Evolutionary conservation across 176 grass and related monocot species (phyloP).

Genomic region (Triticum dicoccoides): DNA sequence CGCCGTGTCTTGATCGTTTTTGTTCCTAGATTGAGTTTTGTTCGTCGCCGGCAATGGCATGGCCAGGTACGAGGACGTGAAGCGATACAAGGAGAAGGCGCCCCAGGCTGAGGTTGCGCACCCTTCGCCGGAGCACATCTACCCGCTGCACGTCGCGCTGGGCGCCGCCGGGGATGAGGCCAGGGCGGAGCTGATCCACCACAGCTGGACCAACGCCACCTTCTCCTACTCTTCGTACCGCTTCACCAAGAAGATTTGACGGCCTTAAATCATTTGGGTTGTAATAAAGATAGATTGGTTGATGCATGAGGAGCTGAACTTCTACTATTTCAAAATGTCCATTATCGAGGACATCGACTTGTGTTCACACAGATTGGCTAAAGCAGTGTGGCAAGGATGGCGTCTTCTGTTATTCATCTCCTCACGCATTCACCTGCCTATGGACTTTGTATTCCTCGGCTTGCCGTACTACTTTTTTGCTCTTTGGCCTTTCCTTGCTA

Average conservation of each 20-base stretch:
- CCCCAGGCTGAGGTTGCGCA: slow-evolving; percentile 60
- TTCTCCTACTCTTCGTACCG: slow-evolving; percentile 66
- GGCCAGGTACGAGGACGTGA: slow-evolving; percentile 67
- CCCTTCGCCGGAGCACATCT: slow-evolving; percentile 87
- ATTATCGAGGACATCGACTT: too few relatives aligned
- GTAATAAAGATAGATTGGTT: too few relatives aligned
- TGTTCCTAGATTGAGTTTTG: background rate
- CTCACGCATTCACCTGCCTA: too few relatives aligned
- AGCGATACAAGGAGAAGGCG: slow-evolving; percentile 51
- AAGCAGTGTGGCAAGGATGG: too few relatives aligned
- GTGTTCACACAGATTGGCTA: too few relatives aligned
- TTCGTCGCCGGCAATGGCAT: background rate
- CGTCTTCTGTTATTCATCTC: too few relatives aligned
- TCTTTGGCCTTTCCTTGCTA: too few relatives aligned
- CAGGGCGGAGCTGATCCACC: slow-evolving; percentile 66
- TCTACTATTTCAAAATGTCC: too few relatives aligned
- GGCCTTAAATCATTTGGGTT: background rate
- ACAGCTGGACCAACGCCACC: slow-evolving; percentile 53
- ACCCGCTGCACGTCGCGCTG: slow-evolving; percentile 83
- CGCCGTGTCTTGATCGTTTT: background rate
- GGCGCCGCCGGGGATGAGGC: slow-evolving; percentile 65
- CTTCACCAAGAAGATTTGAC: slow-evolving; percentile 33
- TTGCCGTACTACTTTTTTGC: too few relatives aligned
- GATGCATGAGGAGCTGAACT: too few relatives aligned
- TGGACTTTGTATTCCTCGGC: too few relatives aligned